These are phyloP conservation scores for Biscogniauxia marginata DNA, from an alignment of 2,329 filamentous ascomycete genomes.

Conservation along the genomic window DNA sequence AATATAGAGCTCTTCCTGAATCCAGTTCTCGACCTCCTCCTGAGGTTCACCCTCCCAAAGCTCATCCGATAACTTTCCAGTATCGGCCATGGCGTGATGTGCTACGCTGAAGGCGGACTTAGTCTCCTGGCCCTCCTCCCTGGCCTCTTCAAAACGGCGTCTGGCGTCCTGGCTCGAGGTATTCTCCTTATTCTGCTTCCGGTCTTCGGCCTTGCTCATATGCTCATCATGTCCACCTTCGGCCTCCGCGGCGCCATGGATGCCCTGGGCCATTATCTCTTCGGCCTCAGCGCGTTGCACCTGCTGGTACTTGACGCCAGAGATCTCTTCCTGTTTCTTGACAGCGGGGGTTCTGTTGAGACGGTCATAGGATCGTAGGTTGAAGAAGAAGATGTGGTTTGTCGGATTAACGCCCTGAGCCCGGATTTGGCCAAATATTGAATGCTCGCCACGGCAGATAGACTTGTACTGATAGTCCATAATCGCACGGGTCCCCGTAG, in stretches of 20 bases:
- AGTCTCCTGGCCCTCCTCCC: slow-evolving; percentile 35
- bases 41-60: slow-evolving; percentile 73
- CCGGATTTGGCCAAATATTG: slow-evolving; percentile 78
- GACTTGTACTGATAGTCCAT: slow-evolving; percentile 99
- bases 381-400: slow-evolving; percentile 89
- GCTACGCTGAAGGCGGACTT: slow-evolving; percentile 57
- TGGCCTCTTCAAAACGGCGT: slow-evolving; percentile 51
- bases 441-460: slow-evolving; percentile 86
- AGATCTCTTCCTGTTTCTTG: slow-evolving; percentile 72
- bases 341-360: slow-evolving; percentile 78
- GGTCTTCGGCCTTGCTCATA: slow-evolving; percentile 43
- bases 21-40: slow-evolving; percentile 80
- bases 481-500: slow-evolving; percentile 84
- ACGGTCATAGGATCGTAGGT: slow-evolving; percentile 87
- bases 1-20: slow-evolving; percentile 95
- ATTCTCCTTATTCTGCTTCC: slow-evolving; percentile 34
- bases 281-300: slow-evolving; percentile 86
- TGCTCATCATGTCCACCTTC: slow-evolving; percentile 48
- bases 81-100: slow-evolving; percentile 76
- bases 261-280: slow-evolving; percentile 76
- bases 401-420: slow-evolving; percentile 73
- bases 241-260: slow-evolving; percentile 56
- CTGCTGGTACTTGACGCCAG: slow-evolving; percentile 81
- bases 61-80: slow-evolving; percentile 63
- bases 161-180: slow-evolving; percentile 47